These are phyloP conservation scores for Ogataea paradorogensis DNA, from an alignment of 805 yeast genomes.

Conservation along the genomic window DNA sequence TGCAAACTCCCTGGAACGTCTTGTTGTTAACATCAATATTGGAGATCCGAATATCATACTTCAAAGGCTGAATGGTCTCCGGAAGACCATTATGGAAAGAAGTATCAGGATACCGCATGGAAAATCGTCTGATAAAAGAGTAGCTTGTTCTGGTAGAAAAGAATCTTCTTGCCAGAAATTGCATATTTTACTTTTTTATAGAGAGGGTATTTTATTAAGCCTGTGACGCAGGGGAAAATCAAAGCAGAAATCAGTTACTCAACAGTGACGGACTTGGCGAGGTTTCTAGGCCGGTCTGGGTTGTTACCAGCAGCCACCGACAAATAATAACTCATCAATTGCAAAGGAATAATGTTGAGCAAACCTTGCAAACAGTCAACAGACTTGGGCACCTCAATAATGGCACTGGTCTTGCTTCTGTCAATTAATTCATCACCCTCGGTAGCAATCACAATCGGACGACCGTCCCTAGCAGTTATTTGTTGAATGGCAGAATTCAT, in stretches of 20 bases:
- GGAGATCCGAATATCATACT: constrained; percentile 60
- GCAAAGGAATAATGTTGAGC: constrained; percentile 90
- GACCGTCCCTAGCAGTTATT: constrained; percentile 95
- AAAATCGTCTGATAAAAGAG: background rate
- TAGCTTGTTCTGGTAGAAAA: background rate
- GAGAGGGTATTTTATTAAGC: constrained; percentile 11
- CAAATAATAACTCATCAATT: constrained; percentile 94
- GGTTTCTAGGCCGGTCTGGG: constrained; percentile 97
- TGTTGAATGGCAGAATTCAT: constrained; percentile 94
- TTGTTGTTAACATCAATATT: constrained; percentile 55
- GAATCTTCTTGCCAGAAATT: constrained; percentile 2
- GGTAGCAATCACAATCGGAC: constrained; percentile 90
- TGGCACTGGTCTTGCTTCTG: constrained; percentile 56
- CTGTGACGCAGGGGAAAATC: background rate
- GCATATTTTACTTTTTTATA: constrained; percentile 6
- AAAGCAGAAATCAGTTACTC: constrained; percentile 48
- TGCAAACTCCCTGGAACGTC: constrained; percentile 46
- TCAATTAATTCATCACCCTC: constrained; percentile 68
- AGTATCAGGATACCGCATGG: constrained; percentile 26
- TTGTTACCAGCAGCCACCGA: constrained; percentile 94
- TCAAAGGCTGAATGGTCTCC: constrained; percentile 60
- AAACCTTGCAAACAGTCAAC: constrained; percentile 98
- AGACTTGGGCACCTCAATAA: constrained; percentile 88
- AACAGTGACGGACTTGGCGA: constrained; percentile 97
- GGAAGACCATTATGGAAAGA: constrained; percentile 48